Conservation (phyloP, 2,329 filamentous ascomycete genomes). For the Talaromyces pinophilus region DNA sequence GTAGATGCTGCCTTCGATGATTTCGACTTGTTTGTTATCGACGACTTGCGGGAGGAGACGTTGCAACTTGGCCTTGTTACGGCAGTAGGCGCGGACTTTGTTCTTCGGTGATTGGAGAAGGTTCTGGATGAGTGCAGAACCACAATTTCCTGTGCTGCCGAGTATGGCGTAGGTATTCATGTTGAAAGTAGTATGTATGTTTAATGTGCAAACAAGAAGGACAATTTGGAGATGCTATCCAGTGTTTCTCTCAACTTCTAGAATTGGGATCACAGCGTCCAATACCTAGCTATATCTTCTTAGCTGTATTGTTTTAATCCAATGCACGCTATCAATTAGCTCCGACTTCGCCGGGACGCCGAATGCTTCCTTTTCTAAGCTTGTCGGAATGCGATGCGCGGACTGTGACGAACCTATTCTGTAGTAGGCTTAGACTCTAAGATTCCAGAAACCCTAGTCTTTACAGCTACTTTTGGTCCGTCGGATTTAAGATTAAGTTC, state of each 20-base stretch:
- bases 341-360: background rate
- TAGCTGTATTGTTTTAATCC: background rate
- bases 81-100: constrained; percentile 49
- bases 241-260: background rate
- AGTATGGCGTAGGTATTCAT: constrained; percentile 45
- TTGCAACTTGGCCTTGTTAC: constrained; percentile 45
- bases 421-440: background rate
- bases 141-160: constrained; percentile 50
- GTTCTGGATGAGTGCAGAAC: constrained; percentile 44
- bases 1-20: constrained; percentile 48
- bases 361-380: background rate
- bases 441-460: background rate
- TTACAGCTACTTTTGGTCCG: background rate
- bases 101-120: constrained; percentile 33
- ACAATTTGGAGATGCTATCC: background rate
- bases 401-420: background rate
- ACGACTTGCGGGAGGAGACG: constrained; percentile 36
- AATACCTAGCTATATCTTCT: background rate
- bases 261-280: background rate
- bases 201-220: background rate
- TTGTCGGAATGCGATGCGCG: background rate
- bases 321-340: background rate
- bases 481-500: background rate
- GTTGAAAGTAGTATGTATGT: background rate
- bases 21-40: constrained; percentile 36